These are phyloP conservation scores for Cydonia oblonga DNA, from an alignment of 331 rosid species.

Conservation along the genomic window DNA sequence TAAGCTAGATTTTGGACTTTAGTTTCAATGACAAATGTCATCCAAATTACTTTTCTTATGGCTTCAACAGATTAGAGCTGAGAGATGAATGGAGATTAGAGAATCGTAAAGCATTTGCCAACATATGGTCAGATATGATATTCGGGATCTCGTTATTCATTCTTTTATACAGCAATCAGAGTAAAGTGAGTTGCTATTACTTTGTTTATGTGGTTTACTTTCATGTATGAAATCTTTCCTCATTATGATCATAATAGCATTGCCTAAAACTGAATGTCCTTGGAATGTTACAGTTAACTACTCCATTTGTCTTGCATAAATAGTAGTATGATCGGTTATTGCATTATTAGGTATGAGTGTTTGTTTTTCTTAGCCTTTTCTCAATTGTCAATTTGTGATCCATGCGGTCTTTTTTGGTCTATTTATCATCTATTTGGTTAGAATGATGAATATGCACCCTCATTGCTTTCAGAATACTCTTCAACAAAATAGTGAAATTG, in stretches of 20 bases:
- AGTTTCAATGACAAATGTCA: constrained; percentile 5
- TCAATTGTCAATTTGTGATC: neutral
- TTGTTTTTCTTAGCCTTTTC: neutral
- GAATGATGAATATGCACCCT: neutral
- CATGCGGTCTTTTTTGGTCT: neutral
- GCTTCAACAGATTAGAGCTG: constrained; percentile 61
- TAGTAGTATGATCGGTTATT: neutral
- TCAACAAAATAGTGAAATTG: neutral
- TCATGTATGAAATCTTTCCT: neutral
- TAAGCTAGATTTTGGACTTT: neutral
- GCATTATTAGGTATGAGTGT: neutral
- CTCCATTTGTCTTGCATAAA: neutral
- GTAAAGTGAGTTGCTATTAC: constrained; percentile 51
- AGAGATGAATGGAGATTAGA: constrained; percentile 89
- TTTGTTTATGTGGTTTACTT: constrained; percentile 2
- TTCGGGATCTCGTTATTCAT: constrained; percentile 79
- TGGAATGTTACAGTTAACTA: neutral
- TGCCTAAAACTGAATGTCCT: neutral
- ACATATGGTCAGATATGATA: constrained; percentile 86
- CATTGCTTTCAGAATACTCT: neutral
- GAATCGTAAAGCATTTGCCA: constrained; percentile 90
- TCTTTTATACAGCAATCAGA: constrained; percentile 82
- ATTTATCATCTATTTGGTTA: neutral
- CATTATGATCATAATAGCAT: neutral
- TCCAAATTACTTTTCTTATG: constrained; percentile 20